Evolutionary conservation across 176 grass and related monocot species (phyloP).

Genomic region (Paspalum notatum): DNA sequence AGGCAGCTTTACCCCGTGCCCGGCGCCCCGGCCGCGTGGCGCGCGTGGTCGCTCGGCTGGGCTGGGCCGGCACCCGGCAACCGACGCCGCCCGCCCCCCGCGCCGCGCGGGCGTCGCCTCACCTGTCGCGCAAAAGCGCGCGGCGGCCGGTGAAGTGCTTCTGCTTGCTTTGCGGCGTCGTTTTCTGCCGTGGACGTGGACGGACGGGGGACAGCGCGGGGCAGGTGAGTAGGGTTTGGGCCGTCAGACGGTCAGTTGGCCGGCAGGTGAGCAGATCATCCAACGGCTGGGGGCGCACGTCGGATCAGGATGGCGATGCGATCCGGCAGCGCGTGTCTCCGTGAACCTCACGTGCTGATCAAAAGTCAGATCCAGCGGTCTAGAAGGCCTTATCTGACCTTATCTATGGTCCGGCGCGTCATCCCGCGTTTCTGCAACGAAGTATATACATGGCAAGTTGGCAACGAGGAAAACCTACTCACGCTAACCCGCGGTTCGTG

Average conservation of each 20-base stretch:
- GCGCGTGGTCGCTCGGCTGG: conserved; percentile 3
- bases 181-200: conserved; percentile 26
- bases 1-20: background rate
- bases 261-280: background rate
- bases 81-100: conserved; percentile 39
- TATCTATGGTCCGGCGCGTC: background rate
- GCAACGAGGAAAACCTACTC: background rate
- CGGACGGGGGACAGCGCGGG: too few relatives aligned
- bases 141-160: background rate
- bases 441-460: too few relatives aligned
- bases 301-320: background rate
- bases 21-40: background rate
- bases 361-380: background rate
- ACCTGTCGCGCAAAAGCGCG: conserved; percentile 7
- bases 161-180: background rate
- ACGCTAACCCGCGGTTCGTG: background rate
- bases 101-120: background rate
- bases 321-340: background rate
- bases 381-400: background rate
- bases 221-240: background rate
- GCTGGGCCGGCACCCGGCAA: background rate
- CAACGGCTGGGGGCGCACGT: background rate
- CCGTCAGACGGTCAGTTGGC: background rate
- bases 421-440: background rate
- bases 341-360: background rate